These are phyloP conservation scores for Psophocarpus tetragonolobus DNA, from an alignment of 306 rosid species.

Conservation along the genomic window DNA sequence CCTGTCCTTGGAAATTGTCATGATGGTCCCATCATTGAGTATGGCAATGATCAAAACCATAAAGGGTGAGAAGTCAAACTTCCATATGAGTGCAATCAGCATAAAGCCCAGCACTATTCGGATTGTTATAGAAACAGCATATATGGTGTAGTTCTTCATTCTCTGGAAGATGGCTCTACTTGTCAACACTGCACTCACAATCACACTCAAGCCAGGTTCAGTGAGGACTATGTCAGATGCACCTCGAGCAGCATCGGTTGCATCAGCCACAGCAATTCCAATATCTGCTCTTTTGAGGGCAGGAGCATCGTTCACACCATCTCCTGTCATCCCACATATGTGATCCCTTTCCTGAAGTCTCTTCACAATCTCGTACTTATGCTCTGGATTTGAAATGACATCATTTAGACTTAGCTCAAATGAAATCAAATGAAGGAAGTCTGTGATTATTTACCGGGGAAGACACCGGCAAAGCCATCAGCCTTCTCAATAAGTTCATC, in stretches of 20 bases:
- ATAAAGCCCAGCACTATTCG: constrained; percentile 79
- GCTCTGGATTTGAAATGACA: constrained; percentile 49
- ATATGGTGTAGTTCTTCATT: constrained; percentile 94
- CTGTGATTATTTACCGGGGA: constrained; percentile 58
- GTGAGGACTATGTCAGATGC: constrained; percentile 93
- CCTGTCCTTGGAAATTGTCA: constrained; percentile 92
- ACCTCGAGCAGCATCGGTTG: constrained; percentile 90
- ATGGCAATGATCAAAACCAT: constrained; percentile 90
- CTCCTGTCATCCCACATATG: constrained; percentile 95
- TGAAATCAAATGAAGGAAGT: too few relatives aligned
- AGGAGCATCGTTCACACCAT: constrained; percentile 96
- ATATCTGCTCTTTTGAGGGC: constrained; percentile 84
- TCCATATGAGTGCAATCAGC: constrained; percentile 89
- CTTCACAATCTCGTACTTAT: constrained; percentile 88
- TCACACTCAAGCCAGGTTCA: constrained; percentile 91
- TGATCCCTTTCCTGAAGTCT: constrained; percentile 79
- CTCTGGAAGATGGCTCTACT: constrained; percentile 93
- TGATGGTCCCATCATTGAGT: constrained; percentile 92
- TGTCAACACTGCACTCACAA: constrained; percentile 81
- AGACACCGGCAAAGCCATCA: constrained; percentile 95
- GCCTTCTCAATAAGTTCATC: constrained; percentile 95
- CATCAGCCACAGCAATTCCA: constrained; percentile 95
- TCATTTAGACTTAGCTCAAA: background rate
- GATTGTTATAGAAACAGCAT: constrained; percentile 88
- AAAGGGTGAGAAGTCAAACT: constrained; percentile 92